Conservation (phyloP, 225 moss, liverwort and hornwort species). For the Physcomitrium patens region DNA sequence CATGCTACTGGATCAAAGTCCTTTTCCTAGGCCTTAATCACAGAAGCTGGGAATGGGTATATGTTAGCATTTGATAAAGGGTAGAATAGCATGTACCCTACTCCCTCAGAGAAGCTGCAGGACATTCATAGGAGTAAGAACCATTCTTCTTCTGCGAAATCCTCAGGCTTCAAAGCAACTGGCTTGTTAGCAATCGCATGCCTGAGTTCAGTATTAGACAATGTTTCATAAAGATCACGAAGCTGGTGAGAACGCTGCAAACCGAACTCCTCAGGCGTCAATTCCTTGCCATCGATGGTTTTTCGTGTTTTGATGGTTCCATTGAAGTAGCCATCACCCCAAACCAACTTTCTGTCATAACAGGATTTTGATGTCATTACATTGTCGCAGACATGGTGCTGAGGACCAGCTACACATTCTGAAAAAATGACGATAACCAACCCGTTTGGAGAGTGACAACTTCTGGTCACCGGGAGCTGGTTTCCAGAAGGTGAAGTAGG, state of each 20-base stretch:
- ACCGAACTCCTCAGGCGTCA: slow-evolving; percentile 87
- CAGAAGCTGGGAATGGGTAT: slow-evolving; percentile 16
- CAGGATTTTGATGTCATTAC: background rate
- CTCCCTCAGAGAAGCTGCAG: slow-evolving; percentile 77
- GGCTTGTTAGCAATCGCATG: slow-evolving; percentile 72
- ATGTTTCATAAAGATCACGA: slow-evolving; percentile 77
- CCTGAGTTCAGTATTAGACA: slow-evolving; percentile 49
- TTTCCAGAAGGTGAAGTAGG: slow-evolving; percentile 85
- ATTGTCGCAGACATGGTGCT: background rate
- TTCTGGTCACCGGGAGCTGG: slow-evolving; percentile 51
- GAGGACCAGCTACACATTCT: background rate
- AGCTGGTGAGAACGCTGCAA: slow-evolving; percentile 94
- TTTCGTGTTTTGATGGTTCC: slow-evolving; percentile 90
- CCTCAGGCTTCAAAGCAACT: slow-evolving; percentile 91
- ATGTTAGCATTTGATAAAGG: slow-evolving; percentile 17
- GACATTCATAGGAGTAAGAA: slow-evolving; percentile 97
- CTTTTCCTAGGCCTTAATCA: slow-evolving; percentile 6
- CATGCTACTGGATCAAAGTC: background rate
- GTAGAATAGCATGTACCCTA: slow-evolving; percentile 63
- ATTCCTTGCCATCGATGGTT: slow-evolving; percentile 76
- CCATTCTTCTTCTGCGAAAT: slow-evolving; percentile 97
- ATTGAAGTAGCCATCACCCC: slow-evolving; percentile 96
- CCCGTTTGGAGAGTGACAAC: slow-evolving; percentile 8
- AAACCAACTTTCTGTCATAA: slow-evolving; percentile 64
- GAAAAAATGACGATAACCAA: background rate